A percentile compares a stretch with the other conserved stretches of the same genome.
Evolutionary conservation across 768 basidiomycete species (phyloP).

Genomic region (Rhodotorula sphaerocarpa): DNA sequence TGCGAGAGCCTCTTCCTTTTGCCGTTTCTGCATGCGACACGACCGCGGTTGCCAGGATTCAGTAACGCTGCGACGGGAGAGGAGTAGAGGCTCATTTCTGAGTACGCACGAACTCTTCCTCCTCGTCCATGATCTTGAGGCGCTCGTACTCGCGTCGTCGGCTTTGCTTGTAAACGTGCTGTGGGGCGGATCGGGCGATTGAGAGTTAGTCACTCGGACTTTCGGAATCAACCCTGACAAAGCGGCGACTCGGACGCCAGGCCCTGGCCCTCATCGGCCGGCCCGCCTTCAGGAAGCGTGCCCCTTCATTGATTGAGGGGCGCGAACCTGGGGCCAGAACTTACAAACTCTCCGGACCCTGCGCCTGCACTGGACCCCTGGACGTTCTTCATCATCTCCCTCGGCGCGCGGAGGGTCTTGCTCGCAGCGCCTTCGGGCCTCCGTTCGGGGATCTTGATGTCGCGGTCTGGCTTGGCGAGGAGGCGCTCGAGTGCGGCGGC

Average conservation of each 20-base stretch:
- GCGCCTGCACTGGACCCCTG: conserved; percentile 96
- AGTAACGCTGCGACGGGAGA: not conserved
- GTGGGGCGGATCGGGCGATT: conserved; percentile 49
- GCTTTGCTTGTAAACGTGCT: conserved; percentile 96
- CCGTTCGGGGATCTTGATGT: conserved; percentile 66
- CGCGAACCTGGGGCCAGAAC: not conserved
- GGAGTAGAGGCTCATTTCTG: no score
- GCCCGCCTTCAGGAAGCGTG: no score
- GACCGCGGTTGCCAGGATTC: not conserved
- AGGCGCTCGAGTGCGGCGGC: conserved; percentile 70
- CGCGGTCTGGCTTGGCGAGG: conserved; percentile 78
- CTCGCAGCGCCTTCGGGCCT: conserved; percentile 55
- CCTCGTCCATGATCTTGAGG: conserved; percentile 79
- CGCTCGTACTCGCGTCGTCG: conserved; percentile 91
- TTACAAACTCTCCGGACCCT: conserved; percentile 58
- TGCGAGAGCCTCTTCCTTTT: conserved; percentile 63
- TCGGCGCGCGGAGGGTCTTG: conserved; percentile 67
- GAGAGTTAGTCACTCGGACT: no score
- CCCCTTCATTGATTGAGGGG: not conserved
- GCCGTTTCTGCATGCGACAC: conserved; percentile 54
- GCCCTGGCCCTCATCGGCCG: not conserved
- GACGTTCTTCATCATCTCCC: conserved; percentile 92
- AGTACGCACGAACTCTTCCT: conserved; percentile 59
- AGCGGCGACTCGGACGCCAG: no score
- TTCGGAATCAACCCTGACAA: no score